Base-by-base conservation (phyloP, 2,329 filamentous ascomycete species). In the Colletotrichum limetticola region DNA sequence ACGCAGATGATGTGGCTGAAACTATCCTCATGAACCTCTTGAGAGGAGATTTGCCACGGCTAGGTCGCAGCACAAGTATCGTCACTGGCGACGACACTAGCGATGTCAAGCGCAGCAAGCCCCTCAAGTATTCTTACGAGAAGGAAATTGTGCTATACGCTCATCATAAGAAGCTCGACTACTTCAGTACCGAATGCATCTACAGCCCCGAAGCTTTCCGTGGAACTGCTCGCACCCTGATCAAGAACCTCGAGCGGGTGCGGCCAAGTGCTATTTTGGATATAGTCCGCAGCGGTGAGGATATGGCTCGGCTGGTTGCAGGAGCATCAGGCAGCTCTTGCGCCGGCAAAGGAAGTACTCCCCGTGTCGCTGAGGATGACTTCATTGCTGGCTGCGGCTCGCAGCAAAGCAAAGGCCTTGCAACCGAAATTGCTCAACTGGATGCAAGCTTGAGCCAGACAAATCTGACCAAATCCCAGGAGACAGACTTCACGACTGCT, bases 71-170 rank as follows among this genome's bases (percentile, higher is more conserved):
- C 66, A 98, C 97, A 2, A 97, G 91, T 76, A 98, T 99, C 77
- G 88, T 98, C 16, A 99, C 92, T 2, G 93, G 90, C 53, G 92
- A 91, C 78, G 86, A 91, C 37, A 90, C 88, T n/a, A 95, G 94
- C 72, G 95, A 97, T 74, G 96, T 98, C 76, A 97, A 97, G 85
- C 90, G 97, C 76, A 97, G 94, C 84, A 99, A 99, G 84, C 97
- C 97, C 16, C 88, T 99, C 58, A 98, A 99, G 82, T 99, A 98
- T 81, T 95, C 96, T 1, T 99, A 98, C 80, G 97, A 99, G 81
- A 99, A 99, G 85, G 97, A 99, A 81, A 99, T 99, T 76, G 97
- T 99, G 22, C 88, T 99, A 6, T 99, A 99, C 80, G 97, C 97
- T 5, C 94, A 98, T 80, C 95, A 99, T 86, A 97, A 97, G 83